A percentile compares a stretch with the other conserved stretches of the same genome.
Conservation (phyloP, 108 stramenopile genomes). For the Pseudonitzschia delicatissima region DNA sequence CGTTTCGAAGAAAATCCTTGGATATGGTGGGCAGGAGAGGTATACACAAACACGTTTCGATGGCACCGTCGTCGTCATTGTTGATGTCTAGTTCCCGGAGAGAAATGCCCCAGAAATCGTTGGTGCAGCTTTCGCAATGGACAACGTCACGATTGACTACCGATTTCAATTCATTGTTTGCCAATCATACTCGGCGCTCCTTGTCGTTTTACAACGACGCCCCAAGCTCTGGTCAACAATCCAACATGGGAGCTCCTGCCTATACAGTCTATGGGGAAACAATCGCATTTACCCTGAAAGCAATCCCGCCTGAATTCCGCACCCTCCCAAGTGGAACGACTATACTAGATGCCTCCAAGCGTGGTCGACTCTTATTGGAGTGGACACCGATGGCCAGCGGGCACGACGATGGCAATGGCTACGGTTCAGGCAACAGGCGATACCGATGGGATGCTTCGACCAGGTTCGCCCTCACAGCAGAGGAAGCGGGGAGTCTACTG, state of each 20-base stretch:
- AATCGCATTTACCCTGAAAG: conserved; percentile 23
- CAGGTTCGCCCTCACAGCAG: conserved; percentile 28
- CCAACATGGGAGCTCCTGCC: conserved; percentile 19
- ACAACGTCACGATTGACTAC: too few species aligned
- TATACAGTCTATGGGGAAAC: conserved; percentile 31
- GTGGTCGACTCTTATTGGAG: conserved; percentile 28
- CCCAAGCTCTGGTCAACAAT: background rate
- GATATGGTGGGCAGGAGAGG: too few species aligned
- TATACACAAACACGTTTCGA: too few species aligned
- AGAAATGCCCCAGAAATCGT: background rate
- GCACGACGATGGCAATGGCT: background rate
- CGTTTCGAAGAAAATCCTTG: too few species aligned
- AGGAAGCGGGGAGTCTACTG: conserved; percentile 24
- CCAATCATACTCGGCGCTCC: background rate
- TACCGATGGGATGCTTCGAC: conserved; percentile 18
- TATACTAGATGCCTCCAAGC: background rate
- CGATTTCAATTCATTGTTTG: too few species aligned
- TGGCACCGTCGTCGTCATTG: too few species aligned
- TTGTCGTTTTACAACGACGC: background rate
- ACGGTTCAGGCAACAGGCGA: background rate
- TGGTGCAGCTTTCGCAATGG: background rate
- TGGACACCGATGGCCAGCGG: conserved; percentile 1
- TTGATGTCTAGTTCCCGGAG: background rate
- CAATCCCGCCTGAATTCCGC: conserved; percentile 30
- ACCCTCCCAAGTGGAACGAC: conserved; percentile 8